A percentile compares a stretch with the other conserved stretches of the same genome.
Evolutionary conservation across 1,284 basidiomycete genomes (phyloP).

Genomic region (Trametes versicolor): DNA sequence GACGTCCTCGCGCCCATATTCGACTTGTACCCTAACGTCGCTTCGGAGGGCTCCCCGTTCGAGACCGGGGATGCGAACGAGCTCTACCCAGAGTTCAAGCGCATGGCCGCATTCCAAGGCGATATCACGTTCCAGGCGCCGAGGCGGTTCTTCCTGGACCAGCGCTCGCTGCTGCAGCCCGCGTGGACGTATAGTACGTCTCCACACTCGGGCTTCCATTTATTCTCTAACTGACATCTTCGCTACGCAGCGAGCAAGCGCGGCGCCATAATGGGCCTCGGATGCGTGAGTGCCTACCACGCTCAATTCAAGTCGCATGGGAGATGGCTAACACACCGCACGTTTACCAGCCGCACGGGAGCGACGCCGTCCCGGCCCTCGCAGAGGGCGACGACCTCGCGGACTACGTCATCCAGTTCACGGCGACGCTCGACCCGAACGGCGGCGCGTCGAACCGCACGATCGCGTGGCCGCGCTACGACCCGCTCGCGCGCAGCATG

Average conservation of each 20-base stretch:
- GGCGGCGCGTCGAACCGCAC: slow-evolving; percentile 22
- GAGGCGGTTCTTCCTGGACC: slow-evolving; percentile 56
- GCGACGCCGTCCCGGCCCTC: slow-evolving; percentile 29
- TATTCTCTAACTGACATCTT: no score
- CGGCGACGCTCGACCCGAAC: slow-evolving; percentile 36
- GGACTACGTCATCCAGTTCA: slow-evolving; percentile 38
- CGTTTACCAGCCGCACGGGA: slow-evolving; percentile 24
- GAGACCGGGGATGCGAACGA: slow-evolving; percentile 54
- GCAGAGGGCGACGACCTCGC: slow-evolving; percentile 23
- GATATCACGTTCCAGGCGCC: slow-evolving; percentile 65
- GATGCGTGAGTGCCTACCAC: slow-evolving; percentile 48
- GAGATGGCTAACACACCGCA: background rate
- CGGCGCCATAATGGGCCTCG: slow-evolving; percentile 51
- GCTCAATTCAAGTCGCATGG: background rate
- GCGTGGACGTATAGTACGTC: slow-evolving; percentile 47
- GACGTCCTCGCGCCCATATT: slow-evolving; percentile 28
- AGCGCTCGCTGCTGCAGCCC: slow-evolving; percentile 37
- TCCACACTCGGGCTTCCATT: background rate
- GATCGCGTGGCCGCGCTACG: slow-evolving; percentile 34
- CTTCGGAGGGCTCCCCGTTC: slow-evolving; percentile 60
- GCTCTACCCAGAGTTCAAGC: slow-evolving; percentile 60
- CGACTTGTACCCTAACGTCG: slow-evolving; percentile 40
- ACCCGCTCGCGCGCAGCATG: slow-evolving; percentile 19
- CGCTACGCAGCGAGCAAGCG: slow-evolving; percentile 44
- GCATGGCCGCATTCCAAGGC: slow-evolving; percentile 60